These are phyloP conservation scores for peach (Prunus persica) DNA, from an alignment of 306 rosid species.

Conservation along the genomic window DNA sequence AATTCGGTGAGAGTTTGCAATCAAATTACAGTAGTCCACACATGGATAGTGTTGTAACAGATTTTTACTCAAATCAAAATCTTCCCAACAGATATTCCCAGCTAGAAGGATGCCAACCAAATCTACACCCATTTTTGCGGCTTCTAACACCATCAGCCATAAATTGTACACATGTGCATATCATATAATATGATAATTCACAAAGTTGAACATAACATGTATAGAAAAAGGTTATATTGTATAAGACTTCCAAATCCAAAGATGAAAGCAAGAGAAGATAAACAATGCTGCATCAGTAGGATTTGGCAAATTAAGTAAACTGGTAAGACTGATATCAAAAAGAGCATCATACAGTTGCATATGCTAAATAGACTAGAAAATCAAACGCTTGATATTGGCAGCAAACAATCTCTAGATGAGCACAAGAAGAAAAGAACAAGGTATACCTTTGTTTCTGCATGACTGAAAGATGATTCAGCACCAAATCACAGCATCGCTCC, in stretches of 20 bases:
- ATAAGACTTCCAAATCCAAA: too few species aligned
- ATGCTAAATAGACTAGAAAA: neutral
- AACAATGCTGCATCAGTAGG: too few species aligned
- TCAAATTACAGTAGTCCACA: neutral
- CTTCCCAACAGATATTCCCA: neutral
- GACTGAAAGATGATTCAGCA: constrained; percentile 64
- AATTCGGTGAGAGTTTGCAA: neutral
- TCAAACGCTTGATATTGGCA: neutral
- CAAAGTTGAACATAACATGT: too few species aligned
- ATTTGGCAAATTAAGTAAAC: too few species aligned
- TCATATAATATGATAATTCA: neutral
- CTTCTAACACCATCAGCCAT: neutral
- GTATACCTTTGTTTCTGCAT: constrained; percentile 75
- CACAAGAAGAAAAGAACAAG: neutral
- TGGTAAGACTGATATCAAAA: neutral
- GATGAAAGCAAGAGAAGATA: too few species aligned
- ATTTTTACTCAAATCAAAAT: neutral
- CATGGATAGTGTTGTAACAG: neutral
- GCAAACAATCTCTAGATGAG: neutral
- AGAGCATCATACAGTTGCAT: neutral
- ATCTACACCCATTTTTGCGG: neutral
- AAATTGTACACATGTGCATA: neutral
- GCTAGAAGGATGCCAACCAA: neutral
- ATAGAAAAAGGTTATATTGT: neutral
- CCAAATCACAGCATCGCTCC: constrained; percentile 70